Evolutionary conservation across 805 yeast species (phyloP).

Genomic region (Sugiyamaella boreocaroliniensis): DNA sequence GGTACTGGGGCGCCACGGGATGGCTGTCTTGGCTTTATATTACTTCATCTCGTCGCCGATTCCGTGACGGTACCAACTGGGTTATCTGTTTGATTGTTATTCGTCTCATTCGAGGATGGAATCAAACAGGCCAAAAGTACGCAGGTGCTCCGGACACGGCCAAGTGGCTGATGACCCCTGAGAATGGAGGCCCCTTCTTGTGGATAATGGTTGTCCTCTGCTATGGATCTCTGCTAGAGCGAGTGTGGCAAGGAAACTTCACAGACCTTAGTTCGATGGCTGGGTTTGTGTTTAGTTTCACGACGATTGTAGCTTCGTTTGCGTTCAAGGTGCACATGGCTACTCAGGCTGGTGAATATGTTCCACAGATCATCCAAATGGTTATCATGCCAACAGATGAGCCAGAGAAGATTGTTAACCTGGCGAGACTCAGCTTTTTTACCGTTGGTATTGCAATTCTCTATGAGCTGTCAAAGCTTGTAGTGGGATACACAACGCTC

Average conservation of each 20-base stretch:
- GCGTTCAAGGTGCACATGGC: slow-evolving; percentile 52
- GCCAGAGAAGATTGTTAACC: slow-evolving; percentile 16
- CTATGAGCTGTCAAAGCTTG: slow-evolving; percentile 17
- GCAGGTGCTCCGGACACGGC: slow-evolving; percentile 45
- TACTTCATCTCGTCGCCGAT: slow-evolving; percentile 16
- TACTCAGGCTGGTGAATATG: slow-evolving; percentile 45
- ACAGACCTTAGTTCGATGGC: slow-evolving; percentile 25
- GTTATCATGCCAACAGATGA: slow-evolving; percentile 19
- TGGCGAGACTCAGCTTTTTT: slow-evolving; percentile 28
- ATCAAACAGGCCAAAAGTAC: slow-evolving; percentile 82
- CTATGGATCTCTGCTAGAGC: slow-evolving; percentile 25
- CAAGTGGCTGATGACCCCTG: slow-evolving; percentile 31
- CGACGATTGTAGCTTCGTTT: slow-evolving; percentile 41
- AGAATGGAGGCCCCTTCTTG: slow-evolving; percentile 24
- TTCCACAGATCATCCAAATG: slow-evolving; percentile 37
- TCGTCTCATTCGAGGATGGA: slow-evolving; percentile 74
- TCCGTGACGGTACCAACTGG: slow-evolving; percentile 20
- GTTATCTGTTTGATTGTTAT: slow-evolving; percentile 31
- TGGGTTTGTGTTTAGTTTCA: slow-evolving; percentile 42
- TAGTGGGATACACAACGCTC: slow-evolving; percentile 4
- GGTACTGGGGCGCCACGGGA: slow-evolving; percentile 74
- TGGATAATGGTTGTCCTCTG: slow-evolving; percentile 47
- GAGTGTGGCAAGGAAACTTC: slow-evolving; percentile 21
- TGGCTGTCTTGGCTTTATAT: slow-evolving; percentile 23
- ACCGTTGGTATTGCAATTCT: slow-evolving; percentile 19